phyloP scores from a whole-genome alignment of 1,139 yeast species.

The Tardiomyces depauwii region DNA sequence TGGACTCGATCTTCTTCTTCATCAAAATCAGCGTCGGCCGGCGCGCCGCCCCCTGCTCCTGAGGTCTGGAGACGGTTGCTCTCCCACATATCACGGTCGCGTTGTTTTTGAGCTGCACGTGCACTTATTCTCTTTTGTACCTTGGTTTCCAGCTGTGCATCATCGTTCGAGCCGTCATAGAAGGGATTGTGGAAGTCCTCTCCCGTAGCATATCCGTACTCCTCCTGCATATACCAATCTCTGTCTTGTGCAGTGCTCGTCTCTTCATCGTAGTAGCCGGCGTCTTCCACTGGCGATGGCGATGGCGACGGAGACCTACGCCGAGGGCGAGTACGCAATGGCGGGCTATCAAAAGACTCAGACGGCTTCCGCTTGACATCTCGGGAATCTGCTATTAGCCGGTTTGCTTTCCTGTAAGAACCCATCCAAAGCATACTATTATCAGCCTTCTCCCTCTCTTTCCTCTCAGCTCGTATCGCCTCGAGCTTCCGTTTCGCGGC shows the following conservation, averaged over 20 bases:
- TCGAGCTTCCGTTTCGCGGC: conserved; percentile 8
- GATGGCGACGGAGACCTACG: not conserved
- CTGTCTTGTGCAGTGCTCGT: conserved; percentile 19
- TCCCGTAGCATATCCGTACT: conserved; percentile 24
- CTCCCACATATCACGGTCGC: conserved; percentile 30
- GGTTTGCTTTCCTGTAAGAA: not conserved
- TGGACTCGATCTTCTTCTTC: conserved; percentile 23
- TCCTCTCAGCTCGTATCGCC: conserved; percentile 6
- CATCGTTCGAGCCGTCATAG: conserved; percentile 16
- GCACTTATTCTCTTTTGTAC: conserved; percentile 18
- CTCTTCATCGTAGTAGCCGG: conserved; percentile 7
- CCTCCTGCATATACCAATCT: conserved; percentile 30
- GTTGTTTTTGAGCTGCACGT: conserved; percentile 20
- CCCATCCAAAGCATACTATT: not conserved
- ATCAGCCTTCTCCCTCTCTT: not conserved
- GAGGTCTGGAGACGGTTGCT: conserved; percentile 26
- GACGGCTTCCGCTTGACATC: not conserved
- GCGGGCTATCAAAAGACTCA: not conserved
- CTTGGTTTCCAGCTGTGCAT: conserved; percentile 19
- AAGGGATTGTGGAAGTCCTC: conserved; percentile 28
- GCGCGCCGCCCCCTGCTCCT: conserved; percentile 23
- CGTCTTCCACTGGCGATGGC: not conserved
- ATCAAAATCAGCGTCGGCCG: conserved; percentile 23
- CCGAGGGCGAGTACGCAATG: not conserved
- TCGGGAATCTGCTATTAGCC: not conserved